Evolutionary conservation across 495 filamentous ascomycete genomes (phyloP).

Genomic region (Aspergillus affinis): DNA sequence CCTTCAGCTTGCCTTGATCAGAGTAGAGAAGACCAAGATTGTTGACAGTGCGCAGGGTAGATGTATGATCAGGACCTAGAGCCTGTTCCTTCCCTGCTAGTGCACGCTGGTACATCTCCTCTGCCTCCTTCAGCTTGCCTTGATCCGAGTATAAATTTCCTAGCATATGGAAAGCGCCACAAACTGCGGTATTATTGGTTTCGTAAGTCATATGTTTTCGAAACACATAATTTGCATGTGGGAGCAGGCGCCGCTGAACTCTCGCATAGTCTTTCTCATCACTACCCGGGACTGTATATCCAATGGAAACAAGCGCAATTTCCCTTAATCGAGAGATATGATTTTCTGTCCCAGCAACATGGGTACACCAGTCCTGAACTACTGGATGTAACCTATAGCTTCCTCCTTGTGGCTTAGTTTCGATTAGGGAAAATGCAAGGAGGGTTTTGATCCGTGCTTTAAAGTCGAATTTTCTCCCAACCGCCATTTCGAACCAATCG

Average conservation of each 20-base stretch:
- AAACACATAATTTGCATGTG: conserved; percentile 32
- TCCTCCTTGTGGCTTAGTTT: no score
- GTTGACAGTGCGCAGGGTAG: conserved; percentile 35
- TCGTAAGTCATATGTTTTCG: background rate
- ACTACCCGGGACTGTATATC: no score
- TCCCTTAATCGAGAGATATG: no score
- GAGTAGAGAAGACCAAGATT: conserved; percentile 31
- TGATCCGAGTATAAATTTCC: conserved; percentile 26
- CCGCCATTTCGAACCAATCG: conserved; percentile 27
- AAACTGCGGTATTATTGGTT: conserved; percentile 11
- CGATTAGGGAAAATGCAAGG: no score
- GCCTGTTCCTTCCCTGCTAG: conserved; percentile 33
- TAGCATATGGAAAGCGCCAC: conserved; percentile 16
- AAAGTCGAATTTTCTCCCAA: conserved; percentile 13
- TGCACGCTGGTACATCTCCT: conserved; percentile 34
- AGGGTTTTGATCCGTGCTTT: no score
- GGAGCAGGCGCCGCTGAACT: conserved; percentile 36
- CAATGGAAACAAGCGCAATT: no score
- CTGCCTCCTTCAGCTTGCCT: conserved; percentile 35
- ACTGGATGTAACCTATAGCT: no score
- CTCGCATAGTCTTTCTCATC: conserved; percentile 20
- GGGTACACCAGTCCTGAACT: no score
- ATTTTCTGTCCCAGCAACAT: no score
- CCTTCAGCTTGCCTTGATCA: conserved; percentile 31
- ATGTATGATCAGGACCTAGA: conserved; percentile 32